Base-by-base conservation (phyloP, 1,139 yeast species). In the Geotrichum reessii region DNA sequence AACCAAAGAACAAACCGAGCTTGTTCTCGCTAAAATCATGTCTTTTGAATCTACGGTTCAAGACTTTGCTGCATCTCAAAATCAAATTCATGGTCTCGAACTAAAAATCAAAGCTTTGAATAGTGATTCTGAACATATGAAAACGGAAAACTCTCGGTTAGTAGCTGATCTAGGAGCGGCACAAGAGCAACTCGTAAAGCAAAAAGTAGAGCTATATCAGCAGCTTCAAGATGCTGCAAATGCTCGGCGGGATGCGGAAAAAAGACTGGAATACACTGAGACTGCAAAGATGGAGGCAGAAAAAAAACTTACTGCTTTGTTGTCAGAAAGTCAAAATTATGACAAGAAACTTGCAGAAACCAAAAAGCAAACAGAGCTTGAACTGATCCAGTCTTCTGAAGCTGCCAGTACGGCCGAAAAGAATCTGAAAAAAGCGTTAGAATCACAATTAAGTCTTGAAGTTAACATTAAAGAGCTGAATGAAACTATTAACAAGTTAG, bases 351-450 rank as follows among this genome's bases (percentile, higher is more conserved):
- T 40, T 49, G 40, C 63, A 56, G 55, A 62, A 50, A 19, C 37
- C 55, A 57, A 58, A 59, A 59, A n/a, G 37, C 61, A 9, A 58
- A 62, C 50, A 12, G 62, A 11, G 21, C 44, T 37, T 14, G n/a
- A 37, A n/a, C 44, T 37, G 44, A 37, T 17, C n/a, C 44, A 37
- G n/a, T 17, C 44, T 37, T 37, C 7, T 8, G 44, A 37, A 14
- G 8, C 44, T 12, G 9, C 8, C 7, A 12, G 21, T 7, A n/a
- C 14, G 5, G 6, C 44, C 9, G 44, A 37, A 14, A 17, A 37
- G 21, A n/a, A 17, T 3, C 44, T 37, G 17, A 37, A 37, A 17
- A 19, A 37, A 37, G 17, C 19, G 3, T 12, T 14, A 6, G 44
- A 2, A n/a, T 37, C 17, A 37, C 17, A 37, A 7, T 37, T 8